These are phyloP conservation scores for Phlebiopsis flavidoalba DNA, from an alignment of 768 basidiomycete genomes.

Conservation along the genomic window DNA sequence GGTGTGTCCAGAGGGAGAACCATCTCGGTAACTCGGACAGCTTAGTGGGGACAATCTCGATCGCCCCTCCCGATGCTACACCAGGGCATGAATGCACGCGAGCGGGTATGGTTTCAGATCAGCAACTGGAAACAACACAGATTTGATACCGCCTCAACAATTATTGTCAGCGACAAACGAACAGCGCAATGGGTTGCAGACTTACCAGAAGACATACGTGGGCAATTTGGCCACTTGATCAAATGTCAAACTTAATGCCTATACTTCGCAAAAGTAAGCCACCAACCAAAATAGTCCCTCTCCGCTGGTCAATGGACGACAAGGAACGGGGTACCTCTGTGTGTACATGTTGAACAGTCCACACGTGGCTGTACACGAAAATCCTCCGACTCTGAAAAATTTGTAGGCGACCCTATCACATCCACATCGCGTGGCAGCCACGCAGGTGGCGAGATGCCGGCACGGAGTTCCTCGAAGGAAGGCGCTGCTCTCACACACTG, in stretches of 20 bases:
- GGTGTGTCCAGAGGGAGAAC: not conserved
- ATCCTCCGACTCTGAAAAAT: not conserved
- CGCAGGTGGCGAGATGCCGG: slow-evolving; percentile 8
- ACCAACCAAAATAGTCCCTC: no score
- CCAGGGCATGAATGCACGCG: slow-evolving; percentile 1
- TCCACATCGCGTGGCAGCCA: slow-evolving; percentile 9
- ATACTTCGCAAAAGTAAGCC: no score
- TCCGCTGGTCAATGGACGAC: no score
- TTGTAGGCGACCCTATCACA: not conserved
- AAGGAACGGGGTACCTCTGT: not conserved
- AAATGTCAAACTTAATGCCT: no score
- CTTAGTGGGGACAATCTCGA: slow-evolving; percentile 4
- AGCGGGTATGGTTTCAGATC: slow-evolving; percentile 11
- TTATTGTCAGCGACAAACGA: not conserved
- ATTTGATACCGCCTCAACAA: slow-evolving; percentile 9
- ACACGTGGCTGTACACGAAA: not conserved
- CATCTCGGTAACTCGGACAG: slow-evolving; percentile 1
- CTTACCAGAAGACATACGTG: no score
- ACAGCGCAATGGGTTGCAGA: not conserved
- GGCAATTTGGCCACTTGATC: no score
- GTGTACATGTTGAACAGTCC: no score
- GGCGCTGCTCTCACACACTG: slow-evolving; percentile 2
- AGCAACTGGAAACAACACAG: slow-evolving; percentile 10
- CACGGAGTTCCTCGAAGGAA: slow-evolving; percentile 6
- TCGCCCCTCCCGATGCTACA: slow-evolving; percentile 1